Evolutionary conservation across 2,329 filamentous ascomycete genomes (phyloP).

Genomic region (Claviceps digitariae): DNA sequence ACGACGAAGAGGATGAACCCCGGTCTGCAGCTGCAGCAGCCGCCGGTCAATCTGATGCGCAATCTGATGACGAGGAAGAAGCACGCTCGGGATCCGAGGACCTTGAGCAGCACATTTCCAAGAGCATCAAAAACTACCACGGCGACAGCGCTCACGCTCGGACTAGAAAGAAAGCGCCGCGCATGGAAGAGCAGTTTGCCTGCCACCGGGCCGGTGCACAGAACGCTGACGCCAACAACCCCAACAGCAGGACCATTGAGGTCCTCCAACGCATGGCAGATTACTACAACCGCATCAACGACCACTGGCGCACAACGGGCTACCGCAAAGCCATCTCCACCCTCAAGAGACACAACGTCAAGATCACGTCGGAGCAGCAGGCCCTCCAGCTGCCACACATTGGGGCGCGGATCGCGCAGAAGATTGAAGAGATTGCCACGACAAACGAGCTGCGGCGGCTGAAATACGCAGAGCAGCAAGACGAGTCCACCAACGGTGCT

Average conservation of each 20-base stretch:
- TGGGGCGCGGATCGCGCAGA: conserved; percentile 59
- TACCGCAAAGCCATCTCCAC: conserved; percentile 69
- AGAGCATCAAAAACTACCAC: neutral
- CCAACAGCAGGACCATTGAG: conserved; percentile 64
- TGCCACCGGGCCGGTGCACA: conserved; percentile 40
- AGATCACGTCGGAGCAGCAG: conserved; percentile 55
- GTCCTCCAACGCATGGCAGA: conserved; percentile 66
- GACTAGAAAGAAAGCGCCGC: conserved; percentile 13
- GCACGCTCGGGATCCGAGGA: neutral
- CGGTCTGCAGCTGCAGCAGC: neutral
- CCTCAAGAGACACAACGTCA: conserved; percentile 49
- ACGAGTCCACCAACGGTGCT: conserved; percentile 49
- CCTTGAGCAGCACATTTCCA: neutral
- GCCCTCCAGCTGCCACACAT: conserved; percentile 56
- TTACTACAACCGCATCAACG: conserved; percentile 61
- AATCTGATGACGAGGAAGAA: conserved; percentile 1
- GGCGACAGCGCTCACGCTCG: no score
- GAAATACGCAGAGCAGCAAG: conserved; percentile 45
- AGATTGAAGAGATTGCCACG: conserved; percentile 78
- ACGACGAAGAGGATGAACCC: conserved; percentile 33
- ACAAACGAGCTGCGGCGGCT: conserved; percentile 61
- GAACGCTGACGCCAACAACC: conserved; percentile 36
- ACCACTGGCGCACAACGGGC: conserved; percentile 61
- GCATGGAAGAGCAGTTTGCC: conserved; percentile 36
- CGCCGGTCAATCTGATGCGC: conserved; percentile 2